Percentiles rank a stretch among this genome's conserved stretches.
phyloP scores from a whole-genome alignment of 192 early-diverging fungal species.

The Entomortierella chlamydospora region DNA sequence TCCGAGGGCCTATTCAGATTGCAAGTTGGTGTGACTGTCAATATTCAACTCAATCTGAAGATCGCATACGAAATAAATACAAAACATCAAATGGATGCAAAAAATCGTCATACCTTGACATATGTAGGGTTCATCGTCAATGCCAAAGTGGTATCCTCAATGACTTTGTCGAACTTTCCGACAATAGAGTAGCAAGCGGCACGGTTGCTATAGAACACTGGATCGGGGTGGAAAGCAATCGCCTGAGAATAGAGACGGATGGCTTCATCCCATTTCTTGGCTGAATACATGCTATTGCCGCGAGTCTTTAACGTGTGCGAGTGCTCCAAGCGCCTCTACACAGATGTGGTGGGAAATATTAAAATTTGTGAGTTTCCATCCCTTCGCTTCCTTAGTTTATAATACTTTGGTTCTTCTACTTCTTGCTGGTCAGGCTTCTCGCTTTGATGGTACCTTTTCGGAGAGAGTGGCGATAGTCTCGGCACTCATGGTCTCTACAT shows the following conservation, averaged over 20 bases:
- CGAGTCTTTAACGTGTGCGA: conserved; percentile 83
- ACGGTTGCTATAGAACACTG: conserved; percentile 95
- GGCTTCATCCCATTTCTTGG: conserved; percentile 87
- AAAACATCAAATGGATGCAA: conserved; percentile 7
- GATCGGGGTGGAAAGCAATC: conserved; percentile 80
- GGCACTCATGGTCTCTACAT: conserved; percentile 52
- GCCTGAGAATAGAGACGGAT: conserved; percentile 91
- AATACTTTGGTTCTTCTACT: no score
- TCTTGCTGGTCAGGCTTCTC: no score
- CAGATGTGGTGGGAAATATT: background rate
- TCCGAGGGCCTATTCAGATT: conserved; percentile 48
- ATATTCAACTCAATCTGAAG: conserved; percentile 5
- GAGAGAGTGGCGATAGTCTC: conserved; percentile 48
- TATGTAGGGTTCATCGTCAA: conserved; percentile 88
- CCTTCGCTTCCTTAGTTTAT: background rate
- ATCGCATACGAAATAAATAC: conserved; percentile 58
- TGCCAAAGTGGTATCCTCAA: conserved; percentile 88
- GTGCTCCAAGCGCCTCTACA: conserved; percentile 67
- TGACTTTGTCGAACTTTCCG: conserved; percentile 77
- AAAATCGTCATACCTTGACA: conserved; percentile 71
- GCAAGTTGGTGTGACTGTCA: conserved; percentile 1
- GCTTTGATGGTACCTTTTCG: conserved; percentile 34
- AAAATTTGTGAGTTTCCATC: background rate
- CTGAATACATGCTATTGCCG: conserved; percentile 90
- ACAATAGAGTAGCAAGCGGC: conserved; percentile 91